A percentile compares a stretch with the other conserved stretches of the same genome.
Evolutionary conservation across 129 eudicot genomes (phyloP).

Genomic region (Deinandra increscens): DNA sequence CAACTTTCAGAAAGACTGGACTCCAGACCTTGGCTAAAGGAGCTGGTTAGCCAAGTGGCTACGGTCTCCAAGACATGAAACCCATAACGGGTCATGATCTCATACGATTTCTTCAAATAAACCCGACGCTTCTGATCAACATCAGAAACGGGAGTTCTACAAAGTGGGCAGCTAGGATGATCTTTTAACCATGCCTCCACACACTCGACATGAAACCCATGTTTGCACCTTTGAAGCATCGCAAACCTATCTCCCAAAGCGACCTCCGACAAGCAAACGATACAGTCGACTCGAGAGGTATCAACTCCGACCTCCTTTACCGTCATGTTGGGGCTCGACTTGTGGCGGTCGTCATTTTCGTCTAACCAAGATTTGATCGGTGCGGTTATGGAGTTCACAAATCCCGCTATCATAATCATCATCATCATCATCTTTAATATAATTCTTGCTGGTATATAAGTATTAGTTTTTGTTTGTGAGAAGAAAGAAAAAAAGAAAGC

Average conservation of each 20-base stretch:
- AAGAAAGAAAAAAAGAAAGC: neutral
- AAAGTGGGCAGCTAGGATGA: slow-evolving; percentile 35
- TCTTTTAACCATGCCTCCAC: slow-evolving; percentile 28
- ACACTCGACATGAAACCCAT: slow-evolving; percentile 36
- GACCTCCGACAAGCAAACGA: slow-evolving; percentile 30
- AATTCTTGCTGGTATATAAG: neutral
- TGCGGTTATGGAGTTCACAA: slow-evolving; percentile 25
- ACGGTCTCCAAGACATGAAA: neutral
- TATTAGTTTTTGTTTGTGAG: neutral
- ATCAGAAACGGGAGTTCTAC: slow-evolving; percentile 20
- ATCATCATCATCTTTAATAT: slow-evolving; percentile 34
- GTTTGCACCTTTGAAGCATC: slow-evolving; percentile 19
- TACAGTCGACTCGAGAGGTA: slow-evolving; percentile 17
- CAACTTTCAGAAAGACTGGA: slow-evolving; percentile 32
- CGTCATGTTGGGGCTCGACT: neutral
- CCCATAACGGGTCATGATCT: neutral
- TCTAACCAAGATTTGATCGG: slow-evolving; percentile 28
- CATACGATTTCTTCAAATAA: slow-evolving; percentile 17
- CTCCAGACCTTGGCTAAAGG: slow-evolving; percentile 20
- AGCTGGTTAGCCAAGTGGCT: slow-evolving; percentile 22
- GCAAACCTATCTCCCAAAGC: slow-evolving; percentile 15
- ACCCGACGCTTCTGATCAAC: neutral
- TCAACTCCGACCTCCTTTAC: neutral
- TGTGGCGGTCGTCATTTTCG: neutral
- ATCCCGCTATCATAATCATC: slow-evolving; percentile 37